Evolutionary conservation across 2,329 filamentous ascomycete genomes (phyloP), one percentile per base, ranked within the genome.

Genomic region (Colletotrichum eleusines): DNA sequence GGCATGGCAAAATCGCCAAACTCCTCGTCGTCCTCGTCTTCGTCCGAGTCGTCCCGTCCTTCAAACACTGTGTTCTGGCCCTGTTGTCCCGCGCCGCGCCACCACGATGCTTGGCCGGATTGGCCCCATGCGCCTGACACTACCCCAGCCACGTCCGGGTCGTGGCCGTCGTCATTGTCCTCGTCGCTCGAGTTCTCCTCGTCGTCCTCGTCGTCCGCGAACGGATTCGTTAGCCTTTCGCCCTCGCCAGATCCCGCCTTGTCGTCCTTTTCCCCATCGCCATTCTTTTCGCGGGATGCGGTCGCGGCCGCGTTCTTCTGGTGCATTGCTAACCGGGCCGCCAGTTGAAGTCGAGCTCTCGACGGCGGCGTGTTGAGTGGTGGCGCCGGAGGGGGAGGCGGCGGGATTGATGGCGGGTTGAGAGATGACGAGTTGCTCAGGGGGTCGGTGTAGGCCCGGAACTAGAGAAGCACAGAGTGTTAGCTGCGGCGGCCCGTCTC

Each of bases 341-440:
- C 95, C n/a, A 98, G 88, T 80, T 97, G 94, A 66, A 94, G 87
- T 61, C 95, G 90, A 9, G 95, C 95, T 63, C 95, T 90, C 9
- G 94, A 97, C 2, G 95, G 95, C 0, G 93, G 91, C 44, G 95
- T 90, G 79, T 95, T 96, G 76, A 97, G 85, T 16, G 94, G 94
- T 40, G 93, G 91, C 28, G 90, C 92, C n/a, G 92, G 91, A 1
- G 89, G 87, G 2, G 86, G 87, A 3, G 89, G 88, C 8, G 88
- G 87, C 3, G 81, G 87, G 58, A 89, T 86, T 16, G 88, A 89
- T 2, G 87, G 89, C 57, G 87, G 88, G 68, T 86, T 85, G 75
- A 89, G 80, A 31, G 81, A 79, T 64, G 78, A 81, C 76, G 75
- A 68, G 81, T 84, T 81, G 77, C 85, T 88, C 62, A 88, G 78